Conservation (phyloP, 2,329 filamentous ascomycete genomes). For the Fusarium anguioides region DNA sequence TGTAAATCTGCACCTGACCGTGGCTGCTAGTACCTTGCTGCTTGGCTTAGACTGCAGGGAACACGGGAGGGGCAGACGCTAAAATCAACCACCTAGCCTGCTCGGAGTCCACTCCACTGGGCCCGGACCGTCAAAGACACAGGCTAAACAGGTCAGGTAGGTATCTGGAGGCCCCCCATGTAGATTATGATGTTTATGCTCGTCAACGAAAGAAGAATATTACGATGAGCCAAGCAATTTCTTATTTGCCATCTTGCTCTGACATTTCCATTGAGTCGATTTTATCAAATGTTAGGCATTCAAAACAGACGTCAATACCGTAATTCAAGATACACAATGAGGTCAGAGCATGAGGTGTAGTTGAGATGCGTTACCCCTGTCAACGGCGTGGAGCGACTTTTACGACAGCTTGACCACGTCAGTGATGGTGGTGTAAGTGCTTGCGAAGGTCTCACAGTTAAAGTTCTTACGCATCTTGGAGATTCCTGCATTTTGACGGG, state of each 20-base stretch:
- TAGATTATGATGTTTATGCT: slow-evolving; percentile 30
- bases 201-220: slow-evolving; percentile 21
- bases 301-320: slow-evolving; percentile 17
- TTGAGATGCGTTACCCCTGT: slow-evolving; percentile 23
- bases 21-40: slow-evolving; percentile 13
- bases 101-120: slow-evolving; percentile 22
- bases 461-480: slow-evolving; percentile 7
- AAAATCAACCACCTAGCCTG: slow-evolving; percentile 23
- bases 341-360: slow-evolving; percentile 31
- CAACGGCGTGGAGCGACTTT: slow-evolving; percentile 12
- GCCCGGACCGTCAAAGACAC: slow-evolving; percentile 24
- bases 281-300: slow-evolving; percentile 14
- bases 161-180: slow-evolving; percentile 19
- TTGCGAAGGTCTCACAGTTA: slow-evolving; percentile 9
- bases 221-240: slow-evolving; percentile 22
- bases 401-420: slow-evolving; percentile 27
- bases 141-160: neutral
- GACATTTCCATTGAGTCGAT: slow-evolving; percentile 5
- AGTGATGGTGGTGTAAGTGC: slow-evolving; percentile 28
- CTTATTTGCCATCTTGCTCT: slow-evolving; percentile 1
- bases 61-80: slow-evolving; percentile 37
- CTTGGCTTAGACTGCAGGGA: slow-evolving; percentile 25
- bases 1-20: slow-evolving; percentile 19
- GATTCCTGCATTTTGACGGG: neutral
- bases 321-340: slow-evolving; percentile 32